Base-by-base conservation (phyloP, 2,329 filamentous ascomycete species). In the Fusarium mundagurra region DNA sequence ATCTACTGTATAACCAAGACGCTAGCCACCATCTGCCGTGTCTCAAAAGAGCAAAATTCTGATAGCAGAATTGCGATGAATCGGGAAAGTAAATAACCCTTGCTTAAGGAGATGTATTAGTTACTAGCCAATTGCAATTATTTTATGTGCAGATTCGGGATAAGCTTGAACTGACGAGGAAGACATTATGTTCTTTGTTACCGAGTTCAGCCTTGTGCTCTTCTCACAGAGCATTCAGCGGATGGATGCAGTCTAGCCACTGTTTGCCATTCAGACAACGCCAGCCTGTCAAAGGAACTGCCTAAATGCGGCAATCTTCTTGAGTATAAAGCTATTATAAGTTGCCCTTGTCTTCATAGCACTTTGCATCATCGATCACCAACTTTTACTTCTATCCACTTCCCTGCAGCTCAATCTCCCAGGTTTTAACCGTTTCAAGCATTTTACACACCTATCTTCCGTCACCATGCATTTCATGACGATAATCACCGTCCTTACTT, bases 371-470 rank as follows among this genome's bases (percentile, higher is more conserved):
- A 22, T 48, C 7, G n/a, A 48, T 8, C 27, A 48, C 14, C 14
- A n/a, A n/a, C 3, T 12, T 8, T 17, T 12, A 12, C 27, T 22
- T 31, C 9, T 5, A 31, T 6, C 10, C 20, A 31, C 20, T 29
- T 48, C 0, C 14, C 20, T 17, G 13, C 45, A n/a, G 20, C 14
- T n/a, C 20, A 31, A 16, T 5, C 9, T n/a, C 20, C 9, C 27
- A 6, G 45, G 11, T 8, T 17, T 6, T 3, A 1, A 20, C 12
- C 5, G 0, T 27, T 27, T 45, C 14, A 39, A 29, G 20, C 11
- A 45, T 27, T 45, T 6, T 6, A 20, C 24, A 13, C 5, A 5
- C 2, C 1, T 0, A 27, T 29, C 9, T 4, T 17, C 20, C 14
- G 13, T 9, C 27, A n/a, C 12, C 5, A 31, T 50, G 47, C 27